A percentile compares a stretch with the other conserved stretches of the same genome.
These are phyloP conservation scores for Trifolium dubium DNA, from an alignment of 306 rosid species.

Conservation along the genomic window DNA sequence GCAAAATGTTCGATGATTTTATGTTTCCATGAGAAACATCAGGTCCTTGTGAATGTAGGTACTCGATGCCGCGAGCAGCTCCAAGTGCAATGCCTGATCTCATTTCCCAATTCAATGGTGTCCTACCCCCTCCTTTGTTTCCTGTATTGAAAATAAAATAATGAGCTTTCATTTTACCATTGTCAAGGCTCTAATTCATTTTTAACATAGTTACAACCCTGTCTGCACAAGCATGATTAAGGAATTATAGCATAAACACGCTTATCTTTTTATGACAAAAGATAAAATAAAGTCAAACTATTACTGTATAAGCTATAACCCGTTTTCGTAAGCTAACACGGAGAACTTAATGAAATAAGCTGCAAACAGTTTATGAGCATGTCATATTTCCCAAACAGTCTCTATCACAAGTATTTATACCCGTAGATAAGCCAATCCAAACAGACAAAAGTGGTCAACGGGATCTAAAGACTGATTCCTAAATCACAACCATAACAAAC, in stretches of 20 bases:
- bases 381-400: too few relatives aligned
- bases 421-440: too few relatives aligned
- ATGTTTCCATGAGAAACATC: slow-evolving; percentile 69
- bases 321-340: too few relatives aligned
- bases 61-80: slow-evolving; percentile 64
- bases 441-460: neutral
- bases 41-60: slow-evolving; percentile 66
- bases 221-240: too few relatives aligned
- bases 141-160: slow-evolving; percentile 45
- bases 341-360: too few relatives aligned
- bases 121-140: slow-evolving; percentile 67
- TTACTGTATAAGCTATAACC: too few relatives aligned
- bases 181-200: neutral
- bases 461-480: slow-evolving; percentile 5
- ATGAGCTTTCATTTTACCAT: neutral
- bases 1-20: slow-evolving; percentile 69
- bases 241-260: too few relatives aligned
- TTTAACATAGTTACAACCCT: neutral
- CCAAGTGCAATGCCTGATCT: slow-evolving; percentile 67
- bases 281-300: too few relatives aligned
- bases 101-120: slow-evolving; percentile 69
- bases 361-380: too few relatives aligned
- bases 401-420: too few relatives aligned
- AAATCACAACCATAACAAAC: neutral
- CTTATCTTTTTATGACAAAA: too few relatives aligned